Base-by-base conservation (phyloP, 2,329 filamentous ascomycete genomes). In the Aspergillus sp. region DNA sequence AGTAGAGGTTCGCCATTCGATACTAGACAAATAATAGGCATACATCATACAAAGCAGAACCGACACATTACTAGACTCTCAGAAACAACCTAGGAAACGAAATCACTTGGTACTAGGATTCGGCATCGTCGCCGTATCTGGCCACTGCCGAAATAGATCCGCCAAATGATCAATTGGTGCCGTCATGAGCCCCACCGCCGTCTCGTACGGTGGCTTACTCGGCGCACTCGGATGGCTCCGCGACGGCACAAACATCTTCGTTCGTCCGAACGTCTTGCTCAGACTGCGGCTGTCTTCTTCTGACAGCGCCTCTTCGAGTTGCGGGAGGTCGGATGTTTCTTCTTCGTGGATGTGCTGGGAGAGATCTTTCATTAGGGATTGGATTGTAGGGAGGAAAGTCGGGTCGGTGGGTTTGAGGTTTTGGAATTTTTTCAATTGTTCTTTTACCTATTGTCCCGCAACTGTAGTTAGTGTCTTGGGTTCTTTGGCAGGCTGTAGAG, bases 111-210 rank as follows among this genome's bases (percentile, higher is more conserved):
- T 25, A 12, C 30, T 38, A 38, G 19, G 30, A 17, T 45, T 38
- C 10, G 17, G 43, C 30, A 17, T 38, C 17, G 23, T n/a, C 30
- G 32, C 13, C 2, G 19, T 45, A 33, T 45, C 15, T 23, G 77
- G 77, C 53, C 81, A 84, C 59, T 76, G 78, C 30, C 75, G 63
- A 56, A 82, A 80, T 27, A 80, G 48, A 61, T 84, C 79, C 19
- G 67, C 66, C 22, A 84, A 49, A 45, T 71, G 72, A 60, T 83
- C 81, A 15, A 84, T 65, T 0, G 80, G 80, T 12, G 79, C 78
- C 0, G 75, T 67, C 63, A 84, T 50, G 15, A 84, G 54, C 0
- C 76, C 79, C 50, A 71, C 72, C 0, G 72, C 77, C 0, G 74
- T 79, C 67, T 83, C 79, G 54, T 81, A 82, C 0, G 76, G 77